Conservation (phyloP, 2,329 filamentous ascomycete species). For the Verticillium dahliae region DNA sequence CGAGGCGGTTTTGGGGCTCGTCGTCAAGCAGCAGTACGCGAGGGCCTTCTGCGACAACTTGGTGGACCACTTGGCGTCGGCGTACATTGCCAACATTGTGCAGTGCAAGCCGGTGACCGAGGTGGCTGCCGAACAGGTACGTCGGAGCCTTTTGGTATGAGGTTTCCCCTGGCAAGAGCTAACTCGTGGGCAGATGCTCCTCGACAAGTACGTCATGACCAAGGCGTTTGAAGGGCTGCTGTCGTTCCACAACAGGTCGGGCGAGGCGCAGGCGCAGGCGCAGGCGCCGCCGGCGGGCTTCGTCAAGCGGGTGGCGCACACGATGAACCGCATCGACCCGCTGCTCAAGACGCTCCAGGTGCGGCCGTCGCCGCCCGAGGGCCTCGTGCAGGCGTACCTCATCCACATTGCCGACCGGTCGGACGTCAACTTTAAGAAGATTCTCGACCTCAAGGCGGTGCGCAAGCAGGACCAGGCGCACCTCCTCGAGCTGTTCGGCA, state of each 20-base stretch:
- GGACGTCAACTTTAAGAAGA: constrained; percentile 91
- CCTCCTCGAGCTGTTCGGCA: constrained; percentile 76
- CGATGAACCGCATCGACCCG: constrained; percentile 81
- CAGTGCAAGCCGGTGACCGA: constrained; percentile 88
- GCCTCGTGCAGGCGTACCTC: constrained; percentile 91
- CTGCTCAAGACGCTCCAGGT: constrained; percentile 96
- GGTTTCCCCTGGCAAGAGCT: constrained; percentile 9
- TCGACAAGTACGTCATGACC: constrained; percentile 88
- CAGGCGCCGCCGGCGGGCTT: constrained; percentile 53
- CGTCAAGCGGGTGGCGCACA: constrained; percentile 76
- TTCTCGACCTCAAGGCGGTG: constrained; percentile 92
- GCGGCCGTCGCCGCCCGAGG: constrained; percentile 82
- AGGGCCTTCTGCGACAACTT: constrained; percentile 92
- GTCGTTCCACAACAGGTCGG: constrained; percentile 48
- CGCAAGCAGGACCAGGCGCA: constrained; percentile 75
- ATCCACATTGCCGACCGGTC: constrained; percentile 94
- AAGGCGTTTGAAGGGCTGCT: constrained; percentile 70
- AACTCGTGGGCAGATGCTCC: constrained; percentile 62
- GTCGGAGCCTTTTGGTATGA: constrained; percentile 3
- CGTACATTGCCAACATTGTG: constrained; percentile 78
- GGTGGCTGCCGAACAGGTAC: constrained; percentile 83
- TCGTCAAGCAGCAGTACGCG: constrained; percentile 90
- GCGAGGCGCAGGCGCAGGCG: constrained; percentile 29
- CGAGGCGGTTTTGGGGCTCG: constrained; percentile 65
- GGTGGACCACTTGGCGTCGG: constrained; percentile 77